Evolutionary conservation across 2,329 filamentous ascomycete species (phyloP).

Genomic region (Chaetomium globosum): DNA sequence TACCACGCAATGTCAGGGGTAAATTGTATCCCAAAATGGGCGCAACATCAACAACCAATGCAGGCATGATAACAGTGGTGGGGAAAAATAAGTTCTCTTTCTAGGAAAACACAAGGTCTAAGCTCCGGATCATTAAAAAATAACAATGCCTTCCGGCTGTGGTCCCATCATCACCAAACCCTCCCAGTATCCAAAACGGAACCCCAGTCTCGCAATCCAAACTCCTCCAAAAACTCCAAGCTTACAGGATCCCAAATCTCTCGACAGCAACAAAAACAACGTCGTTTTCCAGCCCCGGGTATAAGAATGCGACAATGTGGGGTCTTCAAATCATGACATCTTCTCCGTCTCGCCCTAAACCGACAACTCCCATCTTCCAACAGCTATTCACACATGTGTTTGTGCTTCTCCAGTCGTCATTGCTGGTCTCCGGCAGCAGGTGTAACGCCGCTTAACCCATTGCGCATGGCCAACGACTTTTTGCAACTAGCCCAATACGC

Average conservation of each 20-base stretch:
- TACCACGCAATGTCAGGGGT: neutral
- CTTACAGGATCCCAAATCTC: neutral
- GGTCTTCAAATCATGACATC: constrained; percentile 13
- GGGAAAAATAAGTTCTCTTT: neutral
- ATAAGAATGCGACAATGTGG: constrained; percentile 21
- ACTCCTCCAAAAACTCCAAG: constrained; percentile 6
- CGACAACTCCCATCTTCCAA: neutral
- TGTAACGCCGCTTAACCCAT: neutral
- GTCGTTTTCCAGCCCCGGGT: constrained; percentile 16
- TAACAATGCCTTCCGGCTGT: neutral
- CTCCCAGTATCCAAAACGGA: constrained; percentile 1
- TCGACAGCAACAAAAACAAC: constrained; percentile 2
- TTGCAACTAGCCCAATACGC: constrained; percentile 52
- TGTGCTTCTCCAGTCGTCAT: neutral
- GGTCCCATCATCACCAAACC: neutral
- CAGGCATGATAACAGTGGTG: neutral
- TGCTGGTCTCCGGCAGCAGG: neutral
- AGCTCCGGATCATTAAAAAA: neutral
- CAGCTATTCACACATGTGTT: neutral
- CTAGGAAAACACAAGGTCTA: neutral
- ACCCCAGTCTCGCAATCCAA: neutral
- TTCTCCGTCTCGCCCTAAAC: neutral
- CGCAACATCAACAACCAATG: too few species aligned
- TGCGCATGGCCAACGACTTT: constrained; percentile 5
- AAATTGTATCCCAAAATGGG: neutral